phyloP scores from a whole-genome alignment of 2,329 filamentous ascomycete species.

The Fusarium foetens region DNA sequence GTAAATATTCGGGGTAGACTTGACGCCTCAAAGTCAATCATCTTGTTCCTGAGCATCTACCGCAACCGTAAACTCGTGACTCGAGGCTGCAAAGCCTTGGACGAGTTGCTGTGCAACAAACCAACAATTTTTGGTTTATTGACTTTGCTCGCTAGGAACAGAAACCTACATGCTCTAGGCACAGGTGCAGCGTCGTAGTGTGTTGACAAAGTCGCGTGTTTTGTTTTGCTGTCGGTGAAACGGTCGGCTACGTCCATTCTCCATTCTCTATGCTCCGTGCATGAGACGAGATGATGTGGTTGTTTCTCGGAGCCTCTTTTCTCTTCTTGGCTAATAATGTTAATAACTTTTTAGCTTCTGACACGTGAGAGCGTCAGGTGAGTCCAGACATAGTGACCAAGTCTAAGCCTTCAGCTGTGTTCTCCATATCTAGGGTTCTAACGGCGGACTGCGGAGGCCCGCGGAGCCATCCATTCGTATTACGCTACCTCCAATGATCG shows the following conservation, averaged over 20 bases:
- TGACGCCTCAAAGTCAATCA: slow-evolving; percentile 16
- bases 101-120: slow-evolving; percentile 2
- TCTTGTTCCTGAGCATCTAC: slow-evolving; percentile 6
- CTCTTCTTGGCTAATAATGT: neutral
- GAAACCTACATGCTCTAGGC: neutral
- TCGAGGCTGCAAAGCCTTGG: neutral
- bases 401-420: neutral
- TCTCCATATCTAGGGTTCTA: neutral
- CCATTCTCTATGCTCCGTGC: neutral
- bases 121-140: neutral
- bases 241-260: neutral
- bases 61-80: neutral
- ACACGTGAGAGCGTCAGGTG: slow-evolving; percentile 38
- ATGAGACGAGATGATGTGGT: neutral
- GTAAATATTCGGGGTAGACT: slow-evolving; percentile 15
- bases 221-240: slow-evolving; percentile 30
- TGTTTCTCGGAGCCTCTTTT: slow-evolving; percentile 13
- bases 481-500: slow-evolving; percentile 13
- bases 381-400: neutral
- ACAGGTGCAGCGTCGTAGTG: slow-evolving; percentile 17
- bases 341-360: neutral
- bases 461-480: neutral
- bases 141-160: neutral
- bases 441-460: neutral
- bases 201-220: slow-evolving; percentile 19